Percentiles rank a stretch among this genome's conserved stretches.
These are phyloP conservation scores for Adansonia madagascariensis DNA, from an alignment of 441 rosid genomes.

Conservation along the genomic window DNA sequence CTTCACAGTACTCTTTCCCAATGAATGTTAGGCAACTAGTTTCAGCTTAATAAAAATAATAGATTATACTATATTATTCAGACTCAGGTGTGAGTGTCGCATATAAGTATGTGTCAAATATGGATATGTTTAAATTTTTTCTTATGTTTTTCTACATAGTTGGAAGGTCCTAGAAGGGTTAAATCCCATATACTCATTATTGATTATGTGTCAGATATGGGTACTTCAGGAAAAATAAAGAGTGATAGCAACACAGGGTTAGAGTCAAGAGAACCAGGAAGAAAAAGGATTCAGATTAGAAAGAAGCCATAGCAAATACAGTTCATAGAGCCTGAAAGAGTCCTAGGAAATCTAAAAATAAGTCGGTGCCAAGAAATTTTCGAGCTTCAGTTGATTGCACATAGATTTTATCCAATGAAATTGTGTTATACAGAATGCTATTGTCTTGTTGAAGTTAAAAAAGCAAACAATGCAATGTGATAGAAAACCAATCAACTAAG, in stretches of 20 bases:
- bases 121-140: too few species aligned
- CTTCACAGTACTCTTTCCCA: constrained; percentile 37
- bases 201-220: too few species aligned
- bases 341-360: too few species aligned
- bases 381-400: too few species aligned
- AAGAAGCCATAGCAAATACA: neutral
- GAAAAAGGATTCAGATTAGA: neutral
- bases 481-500: neutral
- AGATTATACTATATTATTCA: neutral
- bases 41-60: constrained; percentile 23
- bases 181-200: too few species aligned
- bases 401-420: neutral
- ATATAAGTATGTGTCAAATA: neutral
- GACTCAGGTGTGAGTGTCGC: neutral
- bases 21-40: constrained; percentile 47
- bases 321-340: neutral
- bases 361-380: too few species aligned
- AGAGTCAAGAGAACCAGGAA: neutral
- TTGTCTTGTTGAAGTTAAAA: neutral
- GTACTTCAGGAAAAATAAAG: too few species aligned
- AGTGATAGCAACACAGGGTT: too few species aligned
- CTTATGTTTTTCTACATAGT: too few species aligned
- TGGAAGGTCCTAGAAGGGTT: too few species aligned
- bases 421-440: constrained; percentile 1
- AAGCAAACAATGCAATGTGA: neutral